Evolutionary conservation across 192 early-diverging fungal genomes (phyloP).

Genomic region (Funneliformis mosseae): DNA sequence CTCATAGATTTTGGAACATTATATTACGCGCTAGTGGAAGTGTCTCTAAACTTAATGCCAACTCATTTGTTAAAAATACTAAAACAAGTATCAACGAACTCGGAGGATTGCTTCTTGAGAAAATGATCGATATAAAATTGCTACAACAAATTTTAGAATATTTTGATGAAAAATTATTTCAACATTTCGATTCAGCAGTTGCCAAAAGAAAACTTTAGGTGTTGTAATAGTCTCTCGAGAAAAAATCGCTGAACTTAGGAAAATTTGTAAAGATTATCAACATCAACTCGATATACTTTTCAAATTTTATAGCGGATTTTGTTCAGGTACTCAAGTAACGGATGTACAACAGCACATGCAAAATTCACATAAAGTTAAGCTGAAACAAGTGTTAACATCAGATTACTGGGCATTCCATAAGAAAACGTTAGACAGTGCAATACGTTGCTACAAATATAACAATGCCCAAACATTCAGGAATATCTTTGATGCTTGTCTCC

Average conservation of each 20-base stretch:
- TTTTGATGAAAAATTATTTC: neutral
- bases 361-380: neutral
- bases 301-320: neutral
- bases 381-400: neutral
- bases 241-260: neutral
- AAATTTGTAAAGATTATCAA: neutral
- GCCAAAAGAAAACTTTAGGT: neutral
- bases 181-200: neutral
- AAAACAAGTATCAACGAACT: neutral
- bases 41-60: neutral
- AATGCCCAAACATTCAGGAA: conserved; percentile 7
- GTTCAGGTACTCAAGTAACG: neutral
- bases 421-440: neutral
- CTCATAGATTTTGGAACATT: neutral
- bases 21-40: neutral
- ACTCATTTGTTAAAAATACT: neutral
- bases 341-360: neutral
- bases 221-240: neutral
- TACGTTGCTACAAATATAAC: neutral
- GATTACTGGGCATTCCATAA: conserved; percentile 1
- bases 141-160: neutral
- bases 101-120: neutral
- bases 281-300: neutral
- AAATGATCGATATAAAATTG: neutral
- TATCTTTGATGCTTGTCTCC: neutral